Percentiles rank a stretch among this genome's conserved stretches.
Conservation (phyloP, 1,284 basidiomycete species). For the Sporisorium scitamineum region DNA sequence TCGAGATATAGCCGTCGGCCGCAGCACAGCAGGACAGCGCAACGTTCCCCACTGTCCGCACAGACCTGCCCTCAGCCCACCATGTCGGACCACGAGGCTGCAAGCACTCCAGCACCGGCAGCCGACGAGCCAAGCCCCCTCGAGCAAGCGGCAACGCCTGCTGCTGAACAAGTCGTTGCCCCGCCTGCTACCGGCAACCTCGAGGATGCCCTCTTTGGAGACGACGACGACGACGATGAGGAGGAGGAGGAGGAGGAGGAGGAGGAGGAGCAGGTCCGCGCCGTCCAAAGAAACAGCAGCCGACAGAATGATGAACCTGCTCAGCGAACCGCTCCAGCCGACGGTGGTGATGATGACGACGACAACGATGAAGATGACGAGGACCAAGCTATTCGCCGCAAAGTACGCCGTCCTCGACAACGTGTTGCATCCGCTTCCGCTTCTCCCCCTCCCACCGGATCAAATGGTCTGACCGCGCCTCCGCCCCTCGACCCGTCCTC, state of each 20-base stretch:
- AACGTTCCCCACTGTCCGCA: constrained; percentile 4
- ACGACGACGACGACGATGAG: constrained; percentile 45
- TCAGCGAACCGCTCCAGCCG: not conserved
- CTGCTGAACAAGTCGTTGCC: not conserved
- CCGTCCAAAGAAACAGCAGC: constrained; percentile 12
- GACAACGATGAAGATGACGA: constrained; percentile 50
- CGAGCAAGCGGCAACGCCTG: not conserved
- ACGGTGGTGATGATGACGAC: constrained; percentile 10
- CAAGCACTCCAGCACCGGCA: constrained; percentile 4
- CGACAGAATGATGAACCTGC: constrained; percentile 4
- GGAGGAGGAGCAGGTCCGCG: constrained; percentile 33
- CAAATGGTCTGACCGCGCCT: constrained; percentile 27
- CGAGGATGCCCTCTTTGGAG: constrained; percentile 51
- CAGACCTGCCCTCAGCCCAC: constrained; percentile 13
- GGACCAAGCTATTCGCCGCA: constrained; percentile 35
- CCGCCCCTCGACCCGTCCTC: constrained; percentile 30
- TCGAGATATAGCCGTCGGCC: too few species aligned
- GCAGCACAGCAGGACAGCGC: constrained; percentile 2
- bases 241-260: constrained; percentile 48
- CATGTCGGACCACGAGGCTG: constrained; percentile 46
- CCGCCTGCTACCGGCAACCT: constrained; percentile 19
- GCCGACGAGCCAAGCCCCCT: not conserved
- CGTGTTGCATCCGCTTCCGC: constrained; percentile 40
- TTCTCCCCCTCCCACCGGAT: constrained; percentile 34
- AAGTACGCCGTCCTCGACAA: constrained; percentile 39